These are phyloP conservation scores for Raffaelea albimanens DNA, from an alignment of 2,329 filamentous ascomycete genomes.

Conservation along the genomic window DNA sequence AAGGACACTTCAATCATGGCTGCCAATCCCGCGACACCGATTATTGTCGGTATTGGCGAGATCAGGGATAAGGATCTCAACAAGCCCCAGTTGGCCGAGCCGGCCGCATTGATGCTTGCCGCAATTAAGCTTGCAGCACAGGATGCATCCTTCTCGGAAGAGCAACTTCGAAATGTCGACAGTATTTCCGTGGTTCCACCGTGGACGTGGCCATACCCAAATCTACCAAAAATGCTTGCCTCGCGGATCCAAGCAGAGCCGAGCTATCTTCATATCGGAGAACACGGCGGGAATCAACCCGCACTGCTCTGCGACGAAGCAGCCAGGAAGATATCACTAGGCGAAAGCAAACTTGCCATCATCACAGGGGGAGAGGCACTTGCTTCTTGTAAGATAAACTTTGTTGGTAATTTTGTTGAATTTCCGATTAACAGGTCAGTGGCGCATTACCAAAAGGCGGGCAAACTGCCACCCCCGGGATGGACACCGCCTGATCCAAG, in stretches of 20 bases:
- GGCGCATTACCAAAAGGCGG: constrained; percentile 6
- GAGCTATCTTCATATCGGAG: neutral
- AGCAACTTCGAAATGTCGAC: neutral
- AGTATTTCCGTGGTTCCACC: constrained; percentile 8
- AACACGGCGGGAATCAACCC: constrained; percentile 9
- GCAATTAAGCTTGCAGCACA: constrained; percentile 4
- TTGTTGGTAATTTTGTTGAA: neutral
- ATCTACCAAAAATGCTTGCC: constrained; percentile 6
- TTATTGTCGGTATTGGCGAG: constrained; percentile 9
- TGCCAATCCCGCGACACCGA: constrained; percentile 2
- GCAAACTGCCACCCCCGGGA: constrained; percentile 1
- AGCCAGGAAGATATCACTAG: constrained; percentile 1
- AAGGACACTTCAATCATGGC: neutral
- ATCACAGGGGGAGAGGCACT: constrained; percentile 9
- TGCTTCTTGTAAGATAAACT: neutral
- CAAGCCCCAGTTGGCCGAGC: constrained; percentile 1
- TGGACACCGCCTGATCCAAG: constrained; percentile 6
- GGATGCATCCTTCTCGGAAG: neutral
- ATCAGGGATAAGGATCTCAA: constrained; percentile 7
- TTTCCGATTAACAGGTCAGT: neutral
- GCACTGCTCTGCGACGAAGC: constrained; percentile 7
- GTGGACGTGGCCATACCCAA: constrained; percentile 7
- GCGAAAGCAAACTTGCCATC: constrained; percentile 7
- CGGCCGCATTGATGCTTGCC: constrained; percentile 5
- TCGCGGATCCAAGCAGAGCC: neutral